Evolutionary conservation across 2,329 filamentous ascomycete genomes (phyloP), one percentile per base, ranked within the genome.

Genomic region (Scedosporium boydii): DNA sequence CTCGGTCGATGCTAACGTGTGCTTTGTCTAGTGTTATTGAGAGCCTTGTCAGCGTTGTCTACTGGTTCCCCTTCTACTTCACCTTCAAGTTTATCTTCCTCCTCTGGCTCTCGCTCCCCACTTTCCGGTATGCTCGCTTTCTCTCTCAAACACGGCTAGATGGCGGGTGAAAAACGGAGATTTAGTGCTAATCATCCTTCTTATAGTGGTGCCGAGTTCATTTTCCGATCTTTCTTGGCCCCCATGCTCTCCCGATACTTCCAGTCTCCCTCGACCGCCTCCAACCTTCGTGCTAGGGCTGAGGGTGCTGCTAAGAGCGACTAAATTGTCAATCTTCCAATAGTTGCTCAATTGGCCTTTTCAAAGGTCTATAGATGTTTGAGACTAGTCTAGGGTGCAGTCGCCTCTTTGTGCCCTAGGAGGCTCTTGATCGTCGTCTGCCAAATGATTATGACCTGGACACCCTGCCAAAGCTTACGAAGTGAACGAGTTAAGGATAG

Each of bases 61-160:
- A 95, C 84, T 96, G 90, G 90, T 91, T 96, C 82, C 89, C 95
- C 74, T 99, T 99, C 82, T 99, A 99, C 89, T 99, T 91, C 80
- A 93, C 93, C 75, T 98, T 99, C 89, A 99, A 99, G 86, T 97
- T 99, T 75, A 82, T 96, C 74, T 89, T 98, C 76, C 84, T 98
- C 71, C 87, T 99, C 76, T 99, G 95, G 95, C 92, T 99, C 80
- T 87, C 93, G 70, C 91, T 99, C 72, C 95, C 95, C 76, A 85
- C 90, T 77, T 97, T 96, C 82, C 82, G 83, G 93, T 97, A 88
- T 75, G 88, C 80, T 53, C n/a, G 80, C 34, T 21, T 23, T 6
- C 27, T 16, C 26, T 51, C 23, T 46, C 63, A 62, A 58, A 41
- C 63, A 29, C 27, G 51, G n/a, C 27, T 60, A 34, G 29, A 34